Evolutionary conservation across 257 asterid species (phyloP).

Genomic region (Vinca minor): DNA sequence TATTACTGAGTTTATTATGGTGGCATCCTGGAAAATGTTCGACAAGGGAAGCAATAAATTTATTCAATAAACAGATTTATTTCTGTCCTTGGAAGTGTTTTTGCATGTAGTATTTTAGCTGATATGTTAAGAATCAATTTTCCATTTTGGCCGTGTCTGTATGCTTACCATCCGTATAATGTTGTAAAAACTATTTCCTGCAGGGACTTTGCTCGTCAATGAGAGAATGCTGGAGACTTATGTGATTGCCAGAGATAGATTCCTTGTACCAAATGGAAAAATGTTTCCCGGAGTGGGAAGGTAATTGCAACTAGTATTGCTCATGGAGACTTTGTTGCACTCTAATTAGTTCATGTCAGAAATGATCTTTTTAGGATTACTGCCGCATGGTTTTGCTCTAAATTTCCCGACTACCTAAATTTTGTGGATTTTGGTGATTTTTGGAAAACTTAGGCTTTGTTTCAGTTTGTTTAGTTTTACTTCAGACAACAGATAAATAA

Average conservation of each 20-base stretch:
- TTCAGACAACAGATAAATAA: constrained; percentile 1
- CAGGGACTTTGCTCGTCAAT: constrained; percentile 92
- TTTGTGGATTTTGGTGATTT: too few species aligned
- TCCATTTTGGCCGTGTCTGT: neutral
- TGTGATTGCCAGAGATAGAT: constrained; percentile 95
- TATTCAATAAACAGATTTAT: neutral
- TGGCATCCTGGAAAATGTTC: neutral
- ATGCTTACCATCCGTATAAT: too few species aligned
- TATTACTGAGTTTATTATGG: too few species aligned
- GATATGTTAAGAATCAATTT: neutral
- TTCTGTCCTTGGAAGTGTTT: neutral
- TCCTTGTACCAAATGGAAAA: constrained; percentile 86
- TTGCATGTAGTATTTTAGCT: neutral
- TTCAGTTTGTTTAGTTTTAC: neutral
- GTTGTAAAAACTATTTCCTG: too few species aligned
- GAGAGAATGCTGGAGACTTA: constrained; percentile 98
- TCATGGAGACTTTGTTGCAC: neutral
- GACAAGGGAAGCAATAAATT: neutral
- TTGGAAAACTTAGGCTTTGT: neutral
- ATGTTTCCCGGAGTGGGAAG: constrained; percentile 95
- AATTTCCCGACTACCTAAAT: neutral
- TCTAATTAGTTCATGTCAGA: neutral
- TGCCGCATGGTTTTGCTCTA: neutral
- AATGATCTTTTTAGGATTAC: neutral
- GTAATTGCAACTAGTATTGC: constrained; percentile 26